Conservation (phyloP, 306 rosid genomes). For the Psophocarpus tetragonolobus region DNA sequence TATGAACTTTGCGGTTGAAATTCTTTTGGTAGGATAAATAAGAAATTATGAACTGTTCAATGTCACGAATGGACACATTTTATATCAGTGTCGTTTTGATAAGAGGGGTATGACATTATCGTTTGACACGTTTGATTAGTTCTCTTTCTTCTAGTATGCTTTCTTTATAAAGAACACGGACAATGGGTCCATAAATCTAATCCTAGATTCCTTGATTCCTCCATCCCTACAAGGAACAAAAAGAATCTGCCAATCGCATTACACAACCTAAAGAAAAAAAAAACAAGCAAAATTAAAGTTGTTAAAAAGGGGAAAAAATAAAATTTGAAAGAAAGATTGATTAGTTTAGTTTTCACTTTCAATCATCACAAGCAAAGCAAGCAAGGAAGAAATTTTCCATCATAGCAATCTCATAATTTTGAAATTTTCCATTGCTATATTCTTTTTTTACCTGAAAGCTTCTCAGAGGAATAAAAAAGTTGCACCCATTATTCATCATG, state of each 20-base stretch:
- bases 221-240: constrained; percentile 80
- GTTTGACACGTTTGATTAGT: constrained; percentile 39
- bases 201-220: constrained; percentile 94
- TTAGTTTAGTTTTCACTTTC: constrained; percentile 54
- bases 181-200: constrained; percentile 67
- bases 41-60: constrained; percentile 20
- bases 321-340: constrained; percentile 37
- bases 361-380: constrained; percentile 49
- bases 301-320: constrained; percentile 29
- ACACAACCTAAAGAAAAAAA: constrained; percentile 39
- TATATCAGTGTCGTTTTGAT: constrained; percentile 24
- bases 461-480: constrained; percentile 55
- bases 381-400: constrained; percentile 54
- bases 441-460: constrained; percentile 45
- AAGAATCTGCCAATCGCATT: constrained; percentile 84
- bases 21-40: constrained; percentile 50
- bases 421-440: background rate
- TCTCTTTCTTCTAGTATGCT: constrained; percentile 39
- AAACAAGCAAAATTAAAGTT: constrained; percentile 29
- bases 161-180: constrained; percentile 41
- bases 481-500: constrained; percentile 66
- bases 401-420: constrained; percentile 36
- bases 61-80: constrained; percentile 31
- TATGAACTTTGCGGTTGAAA: constrained; percentile 37
- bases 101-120: constrained; percentile 36